Evolutionary conservation across 495 filamentous ascomycete genomes (phyloP), one percentile per base, ranked within the genome.

Genomic region (Aspergillus egyptiacus): DNA sequence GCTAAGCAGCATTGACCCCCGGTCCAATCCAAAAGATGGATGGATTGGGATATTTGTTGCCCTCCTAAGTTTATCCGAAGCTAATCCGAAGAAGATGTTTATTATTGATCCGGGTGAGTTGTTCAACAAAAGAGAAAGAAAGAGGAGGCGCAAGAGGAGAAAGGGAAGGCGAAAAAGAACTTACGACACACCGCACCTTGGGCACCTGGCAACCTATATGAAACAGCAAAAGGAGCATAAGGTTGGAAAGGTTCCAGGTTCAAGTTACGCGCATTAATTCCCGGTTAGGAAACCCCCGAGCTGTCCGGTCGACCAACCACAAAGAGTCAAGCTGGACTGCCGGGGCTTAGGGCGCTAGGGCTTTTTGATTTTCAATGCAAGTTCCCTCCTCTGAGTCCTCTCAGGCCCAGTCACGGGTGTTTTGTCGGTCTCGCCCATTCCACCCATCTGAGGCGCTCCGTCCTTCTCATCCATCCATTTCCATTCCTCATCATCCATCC

Each of bases 401-500:
- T n/a, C n/a, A n/a, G n/a, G n/a, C n/a, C n/a, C n/a, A n/a, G n/a
- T n/a, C n/a, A n/a, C n/a, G n/a, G n/a, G n/a, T n/a, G n/a, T n/a
- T n/a, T n/a, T n/a, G n/a, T n/a, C n/a, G n/a, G n/a, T n/a, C n/a
- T n/a, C n/a, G n/a, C n/a, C n/a, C n/a, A n/a, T n/a, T n/a, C n/a
- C n/a, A n/a, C n/a, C n/a, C n/a, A n/a, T n/a, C n/a, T n/a, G n/a
- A n/a, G n/a, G n/a, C n/a, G n/a, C n/a, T 42, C 32, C 36, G 44
- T 31, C 48, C 46, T 41, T 46, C 14, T n/a, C 10, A 36, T 36
- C 31, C 31, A 33, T 33, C 31, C 31, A 33, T 55, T 46, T 53
- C 47, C 44, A 47, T 56, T 45, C 50, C 51, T 27, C 46, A 54
- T n/a, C n/a, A n/a, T n/a, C n/a, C n/a, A n/a, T 50, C 43, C 40